These are phyloP conservation scores for Fusarium burgessii DNA, from an alignment of 2,329 filamentous ascomycete species.

Conservation along the genomic window DNA sequence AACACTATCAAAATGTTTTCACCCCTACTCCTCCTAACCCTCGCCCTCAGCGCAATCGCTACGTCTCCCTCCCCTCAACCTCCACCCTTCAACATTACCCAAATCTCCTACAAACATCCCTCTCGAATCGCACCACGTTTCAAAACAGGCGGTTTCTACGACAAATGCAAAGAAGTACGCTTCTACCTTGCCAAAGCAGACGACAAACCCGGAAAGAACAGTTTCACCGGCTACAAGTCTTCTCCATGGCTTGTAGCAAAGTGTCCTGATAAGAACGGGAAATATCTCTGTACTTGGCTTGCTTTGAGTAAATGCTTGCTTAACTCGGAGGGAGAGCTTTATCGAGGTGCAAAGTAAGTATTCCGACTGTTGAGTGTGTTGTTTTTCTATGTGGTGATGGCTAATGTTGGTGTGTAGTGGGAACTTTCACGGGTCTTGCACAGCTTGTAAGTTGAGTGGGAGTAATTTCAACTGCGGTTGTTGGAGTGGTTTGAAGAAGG, in stretches of 20 bases:
- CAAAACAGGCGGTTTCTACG: constrained; percentile 20
- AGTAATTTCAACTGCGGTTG: constrained; percentile 22
- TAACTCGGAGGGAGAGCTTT: constrained; percentile 27
- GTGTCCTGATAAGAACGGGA: constrained; percentile 23
- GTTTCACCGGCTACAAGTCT: constrained; percentile 12
- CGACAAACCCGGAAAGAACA: constrained; percentile 15
- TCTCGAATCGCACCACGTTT: constrained; percentile 1
- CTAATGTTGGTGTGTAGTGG: too few relatives aligned
- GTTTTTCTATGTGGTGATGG: too few relatives aligned
- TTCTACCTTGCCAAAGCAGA: constrained; percentile 26
- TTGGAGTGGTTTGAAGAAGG: constrained; percentile 2
- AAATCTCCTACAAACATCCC: background rate
- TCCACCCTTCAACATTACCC: background rate
- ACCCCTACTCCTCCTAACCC: constrained; percentile 1
- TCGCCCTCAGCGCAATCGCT: constrained; percentile 1
- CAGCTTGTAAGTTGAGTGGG: constrained; percentile 13
- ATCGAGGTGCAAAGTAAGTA: constrained; percentile 10
- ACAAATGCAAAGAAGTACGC: constrained; percentile 29
- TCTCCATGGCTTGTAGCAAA: constrained; percentile 28
- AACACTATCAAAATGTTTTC: constrained; percentile 2
- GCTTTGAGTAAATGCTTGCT: constrained; percentile 31
- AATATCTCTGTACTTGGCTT: constrained; percentile 31
- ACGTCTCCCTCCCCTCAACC: background rate
- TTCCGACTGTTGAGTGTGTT: too few relatives aligned
- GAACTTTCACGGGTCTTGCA: constrained; percentile 25